Conservation (phyloP, 2,329 filamentous ascomycete species). For the Aspergillus fumigatiaffinis region DNA sequence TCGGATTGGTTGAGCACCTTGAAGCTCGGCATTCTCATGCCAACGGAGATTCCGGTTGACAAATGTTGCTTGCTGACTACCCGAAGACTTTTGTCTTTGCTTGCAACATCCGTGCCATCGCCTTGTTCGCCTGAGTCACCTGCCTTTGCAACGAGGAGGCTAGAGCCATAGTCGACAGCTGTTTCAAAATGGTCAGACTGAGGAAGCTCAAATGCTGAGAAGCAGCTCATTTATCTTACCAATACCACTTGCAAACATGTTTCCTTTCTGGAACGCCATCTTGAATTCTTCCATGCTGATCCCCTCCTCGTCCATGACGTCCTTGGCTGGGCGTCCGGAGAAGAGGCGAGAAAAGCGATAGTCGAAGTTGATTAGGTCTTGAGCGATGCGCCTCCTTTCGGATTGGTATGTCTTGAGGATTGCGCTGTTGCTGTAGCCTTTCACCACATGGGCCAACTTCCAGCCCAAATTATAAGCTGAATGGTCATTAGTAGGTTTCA, state of each 20-base stretch:
- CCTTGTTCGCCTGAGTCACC: slow-evolving; percentile 43
- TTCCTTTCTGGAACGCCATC: slow-evolving; percentile 56
- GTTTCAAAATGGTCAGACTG: slow-evolving; percentile 14
- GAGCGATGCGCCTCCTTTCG: slow-evolving; percentile 57
- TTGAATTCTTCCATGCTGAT: slow-evolving; percentile 63
- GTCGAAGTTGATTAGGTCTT: slow-evolving; percentile 64
- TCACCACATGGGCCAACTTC: slow-evolving; percentile 52
- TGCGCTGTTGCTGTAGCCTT: slow-evolving; percentile 34
- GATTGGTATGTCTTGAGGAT: slow-evolving; percentile 52
- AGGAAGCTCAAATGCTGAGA: neutral
- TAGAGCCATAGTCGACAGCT: slow-evolving; percentile 56
- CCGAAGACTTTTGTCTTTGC: slow-evolving; percentile 9
- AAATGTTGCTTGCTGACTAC: slow-evolving; percentile 18
- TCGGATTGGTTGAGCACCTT: slow-evolving; percentile 36
- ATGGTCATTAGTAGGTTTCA: neutral
- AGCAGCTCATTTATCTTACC: slow-evolving; percentile 21
- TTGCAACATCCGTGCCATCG: slow-evolving; percentile 45
- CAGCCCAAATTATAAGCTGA: slow-evolving; percentile 53
- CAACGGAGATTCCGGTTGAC: slow-evolving; percentile 28
- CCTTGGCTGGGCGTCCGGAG: slow-evolving; percentile 55
- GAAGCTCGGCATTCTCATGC: slow-evolving; percentile 32
- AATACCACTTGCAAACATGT: slow-evolving; percentile 56
- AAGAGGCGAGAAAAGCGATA: slow-evolving; percentile 56
- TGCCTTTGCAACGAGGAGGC: slow-evolving; percentile 54
- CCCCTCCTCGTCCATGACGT: slow-evolving; percentile 57